These are phyloP conservation scores for Penicillium pulvis DNA, from an alignment of 495 filamentous ascomycete genomes.

Conservation along the genomic window DNA sequence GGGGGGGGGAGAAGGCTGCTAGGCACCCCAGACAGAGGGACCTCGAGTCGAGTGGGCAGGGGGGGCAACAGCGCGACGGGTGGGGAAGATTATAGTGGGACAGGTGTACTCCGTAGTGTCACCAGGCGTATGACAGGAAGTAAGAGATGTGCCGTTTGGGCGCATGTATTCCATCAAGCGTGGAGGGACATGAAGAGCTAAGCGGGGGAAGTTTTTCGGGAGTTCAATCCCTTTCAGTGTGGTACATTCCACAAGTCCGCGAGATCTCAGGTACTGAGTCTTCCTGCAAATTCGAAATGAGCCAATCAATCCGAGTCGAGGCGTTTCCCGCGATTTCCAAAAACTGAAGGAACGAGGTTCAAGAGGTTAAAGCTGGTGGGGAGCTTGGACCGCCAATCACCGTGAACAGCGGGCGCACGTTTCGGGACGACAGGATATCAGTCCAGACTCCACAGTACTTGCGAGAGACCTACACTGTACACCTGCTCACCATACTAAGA, in stretches of 20 bases:
- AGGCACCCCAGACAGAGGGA: slow-evolving; percentile 2
- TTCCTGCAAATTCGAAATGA: not conserved
- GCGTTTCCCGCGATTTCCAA: slow-evolving; percentile 1
- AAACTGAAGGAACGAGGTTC: slow-evolving; percentile 20
- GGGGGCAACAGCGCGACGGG: slow-evolving; percentile 14
- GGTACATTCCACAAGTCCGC: not conserved
- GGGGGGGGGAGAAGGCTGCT: not conserved
- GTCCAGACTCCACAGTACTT: not conserved
- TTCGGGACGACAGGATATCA: slow-evolving; percentile 8
- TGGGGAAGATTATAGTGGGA: slow-evolving; percentile 30
- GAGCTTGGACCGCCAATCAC: slow-evolving; percentile 28
- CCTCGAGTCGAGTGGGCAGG: slow-evolving; percentile 22
- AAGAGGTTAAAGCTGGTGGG: slow-evolving; percentile 20
- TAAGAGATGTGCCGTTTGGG: not conserved
- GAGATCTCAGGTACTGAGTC: not conserved
- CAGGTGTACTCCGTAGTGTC: slow-evolving; percentile 17
- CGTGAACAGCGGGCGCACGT: slow-evolving; percentile 25
- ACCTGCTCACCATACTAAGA: not conserved
- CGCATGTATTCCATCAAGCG: slow-evolving; percentile 3
- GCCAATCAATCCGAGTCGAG: slow-evolving; percentile 1
- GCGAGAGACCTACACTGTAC: not conserved
- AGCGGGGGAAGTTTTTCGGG: not conserved
- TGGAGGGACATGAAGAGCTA: slow-evolving; percentile 1
- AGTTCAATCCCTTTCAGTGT: not conserved
- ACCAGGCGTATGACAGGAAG: slow-evolving; percentile 15